Conservation (phyloP, 331 rosid species). For the Malus hybrid region DNA sequence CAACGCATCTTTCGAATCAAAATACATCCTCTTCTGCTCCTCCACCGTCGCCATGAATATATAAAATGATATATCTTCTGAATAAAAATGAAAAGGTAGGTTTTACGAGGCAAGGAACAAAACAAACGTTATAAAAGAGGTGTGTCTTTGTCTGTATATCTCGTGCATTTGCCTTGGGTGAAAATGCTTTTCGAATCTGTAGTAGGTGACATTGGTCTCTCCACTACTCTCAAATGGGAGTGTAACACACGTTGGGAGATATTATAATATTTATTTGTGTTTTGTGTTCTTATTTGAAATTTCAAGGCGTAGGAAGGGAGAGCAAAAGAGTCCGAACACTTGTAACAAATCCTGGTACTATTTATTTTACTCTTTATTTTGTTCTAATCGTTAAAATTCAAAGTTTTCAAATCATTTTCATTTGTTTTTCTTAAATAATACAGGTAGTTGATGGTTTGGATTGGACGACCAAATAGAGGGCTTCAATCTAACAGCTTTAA, state of each 20-base stretch:
- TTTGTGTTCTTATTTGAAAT: too few relatives aligned
- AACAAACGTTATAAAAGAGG: not conserved
- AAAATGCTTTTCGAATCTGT: not conserved
- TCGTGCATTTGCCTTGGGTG: not conserved
- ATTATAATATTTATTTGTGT: too few relatives aligned
- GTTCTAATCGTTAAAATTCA: too few relatives aligned
- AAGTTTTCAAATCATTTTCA: too few relatives aligned
- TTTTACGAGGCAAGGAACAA: not conserved
- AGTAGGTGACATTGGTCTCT: not conserved
- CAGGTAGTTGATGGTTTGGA: too few relatives aligned
- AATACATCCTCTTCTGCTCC: conserved; percentile 10
- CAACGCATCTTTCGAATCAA: conserved; percentile 25
- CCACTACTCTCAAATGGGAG: not conserved
- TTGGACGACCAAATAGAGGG: too few relatives aligned
- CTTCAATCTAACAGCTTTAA: too few relatives aligned
- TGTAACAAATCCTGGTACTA: too few relatives aligned
- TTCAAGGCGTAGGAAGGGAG: not conserved
- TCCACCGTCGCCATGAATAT: not conserved
- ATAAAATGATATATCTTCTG: not conserved
- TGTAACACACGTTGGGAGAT: not conserved
- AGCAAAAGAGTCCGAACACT: not conserved
- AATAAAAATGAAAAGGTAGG: not conserved
- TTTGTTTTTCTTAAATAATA: too few relatives aligned
- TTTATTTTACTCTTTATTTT: too few relatives aligned
- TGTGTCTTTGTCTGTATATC: not conserved